These are phyloP conservation scores for Botrytis deweyae DNA, from an alignment of 2,329 filamentous ascomycete genomes.

Conservation along the genomic window DNA sequence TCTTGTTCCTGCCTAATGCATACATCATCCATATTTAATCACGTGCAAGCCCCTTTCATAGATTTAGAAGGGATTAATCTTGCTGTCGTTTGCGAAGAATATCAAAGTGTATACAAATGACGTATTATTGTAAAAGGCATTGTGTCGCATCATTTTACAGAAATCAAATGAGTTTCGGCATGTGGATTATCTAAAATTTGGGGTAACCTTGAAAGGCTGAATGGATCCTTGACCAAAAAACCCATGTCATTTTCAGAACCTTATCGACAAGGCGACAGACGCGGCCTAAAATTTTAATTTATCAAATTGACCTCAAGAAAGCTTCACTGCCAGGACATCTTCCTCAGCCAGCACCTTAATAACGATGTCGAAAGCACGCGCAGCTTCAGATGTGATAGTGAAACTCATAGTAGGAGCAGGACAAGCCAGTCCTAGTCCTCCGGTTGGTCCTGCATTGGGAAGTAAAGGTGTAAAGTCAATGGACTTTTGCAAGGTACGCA, in stretches of 20 bases:
- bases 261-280: conserved; percentile 21
- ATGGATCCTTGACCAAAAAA: not conserved
- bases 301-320: conserved; percentile 1
- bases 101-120: conserved; percentile 11
- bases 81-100: conserved; percentile 10
- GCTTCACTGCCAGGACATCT: not conserved
- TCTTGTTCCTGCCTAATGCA: conserved; percentile 15
- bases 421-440: conserved; percentile 90
- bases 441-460: conserved; percentile 92
- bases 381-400: conserved; percentile 68
- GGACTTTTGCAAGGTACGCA: conserved; percentile 93
- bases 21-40: not conserved
- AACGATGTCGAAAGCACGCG: conserved; percentile 40
- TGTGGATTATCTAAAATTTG: conserved; percentile 9
- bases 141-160: conserved; percentile 6
- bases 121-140: conserved; percentile 12
- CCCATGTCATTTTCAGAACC: conserved; percentile 8
- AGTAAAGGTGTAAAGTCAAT: conserved; percentile 98
- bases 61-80: conserved; percentile 10
- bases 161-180: conserved; percentile 6
- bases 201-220: conserved; percentile 18
- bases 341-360: conserved; percentile 10
- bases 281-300: conserved; percentile 10
- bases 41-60: not conserved
- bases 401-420: conserved; percentile 98